A percentile compares a stretch with the other conserved stretches of the same genome.
These are phyloP conservation scores for Ophiostoma fasciatum DNA, from an alignment of 2,329 filamentous ascomycete species.

Conservation along the genomic window DNA sequence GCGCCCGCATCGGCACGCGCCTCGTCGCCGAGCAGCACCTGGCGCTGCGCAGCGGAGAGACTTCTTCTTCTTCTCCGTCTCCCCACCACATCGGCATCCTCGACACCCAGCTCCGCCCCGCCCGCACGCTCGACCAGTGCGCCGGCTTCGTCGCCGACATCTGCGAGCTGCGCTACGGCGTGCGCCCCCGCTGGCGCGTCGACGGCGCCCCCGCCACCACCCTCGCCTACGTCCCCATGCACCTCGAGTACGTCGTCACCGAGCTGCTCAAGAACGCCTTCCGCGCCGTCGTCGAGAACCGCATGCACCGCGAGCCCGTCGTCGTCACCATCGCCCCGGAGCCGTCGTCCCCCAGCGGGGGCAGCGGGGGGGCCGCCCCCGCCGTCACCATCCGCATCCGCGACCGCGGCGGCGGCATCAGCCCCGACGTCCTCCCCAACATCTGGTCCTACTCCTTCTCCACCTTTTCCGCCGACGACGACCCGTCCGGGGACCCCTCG, in stretches of 20 bases:
- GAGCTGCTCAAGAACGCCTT: slow-evolving; percentile 96
- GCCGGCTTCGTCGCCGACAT: slow-evolving; percentile 89
- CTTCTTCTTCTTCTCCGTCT: too few relatives aligned
- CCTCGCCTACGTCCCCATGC: slow-evolving; percentile 88
- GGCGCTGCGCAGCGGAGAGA: too few relatives aligned
- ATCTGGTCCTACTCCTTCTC: slow-evolving; percentile 98
- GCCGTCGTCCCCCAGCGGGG: slow-evolving; percentile 20
- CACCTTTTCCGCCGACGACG: slow-evolving; percentile 63
- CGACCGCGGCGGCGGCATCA: slow-evolving; percentile 88
- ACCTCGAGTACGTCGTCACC: slow-evolving; percentile 93
- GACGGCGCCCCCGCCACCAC: slow-evolving; percentile 76
- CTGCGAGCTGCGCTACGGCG: slow-evolving; percentile 89
- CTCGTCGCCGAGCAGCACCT: slow-evolving; percentile 95
- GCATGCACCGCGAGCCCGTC: slow-evolving; percentile 65
- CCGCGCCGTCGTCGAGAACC: slow-evolving; percentile 75
- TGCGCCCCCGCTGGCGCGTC: slow-evolving; percentile 65
- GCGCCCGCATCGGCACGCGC: slow-evolving; percentile 84
- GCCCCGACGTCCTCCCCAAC: slow-evolving; percentile 64
- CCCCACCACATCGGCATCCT: slow-evolving; percentile 94
- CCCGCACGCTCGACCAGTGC: slow-evolving; percentile 67
- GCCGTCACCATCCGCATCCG: slow-evolving; percentile 92
- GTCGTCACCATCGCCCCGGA: slow-evolving; percentile 82
- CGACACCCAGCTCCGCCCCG: slow-evolving; percentile 74
- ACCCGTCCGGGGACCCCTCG: slow-evolving; percentile 21
- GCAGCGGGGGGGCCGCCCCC: slow-evolving; percentile 43